Percentiles rank a stretch among this genome's conserved stretches.
phyloP scores from a whole-genome alignment of 2,329 filamentous ascomycete genomes.

The Fusarium domesticum region DNA sequence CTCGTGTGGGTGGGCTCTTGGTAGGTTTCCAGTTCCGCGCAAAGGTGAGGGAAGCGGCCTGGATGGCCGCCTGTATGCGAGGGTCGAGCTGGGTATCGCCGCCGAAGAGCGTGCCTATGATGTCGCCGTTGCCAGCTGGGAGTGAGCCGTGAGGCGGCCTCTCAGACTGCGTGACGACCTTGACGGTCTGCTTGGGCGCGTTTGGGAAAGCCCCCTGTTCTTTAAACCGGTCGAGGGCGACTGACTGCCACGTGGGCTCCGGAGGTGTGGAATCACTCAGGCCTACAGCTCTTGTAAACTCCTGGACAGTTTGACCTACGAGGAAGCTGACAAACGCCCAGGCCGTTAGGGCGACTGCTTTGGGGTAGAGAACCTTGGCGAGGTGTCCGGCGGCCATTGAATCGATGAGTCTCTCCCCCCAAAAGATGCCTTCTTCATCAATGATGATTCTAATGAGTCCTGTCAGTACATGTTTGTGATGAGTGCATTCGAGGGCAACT shows the following conservation, averaged over 20 bases:
- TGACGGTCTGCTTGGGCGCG: conserved; percentile 24
- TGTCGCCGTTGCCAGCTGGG: conserved; percentile 25
- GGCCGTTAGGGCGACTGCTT: conserved; percentile 47
- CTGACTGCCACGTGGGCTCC: conserved; percentile 34
- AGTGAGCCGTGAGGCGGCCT: conserved; percentile 24
- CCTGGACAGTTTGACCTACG: conserved; percentile 42
- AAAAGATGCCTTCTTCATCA: conserved; percentile 47
- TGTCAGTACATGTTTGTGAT: conserved; percentile 20
- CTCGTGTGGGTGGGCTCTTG: conserved; percentile 44
- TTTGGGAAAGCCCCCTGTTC: conserved; percentile 25
- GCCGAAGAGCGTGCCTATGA: conserved; percentile 27
- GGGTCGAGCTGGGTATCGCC: conserved; percentile 35
- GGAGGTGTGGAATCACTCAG: conserved; percentile 30
- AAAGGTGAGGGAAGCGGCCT: conserved; percentile 37
- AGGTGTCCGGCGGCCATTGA: conserved; percentile 44
- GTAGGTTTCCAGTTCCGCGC: conserved; percentile 46
- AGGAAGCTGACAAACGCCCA: conserved; percentile 53
- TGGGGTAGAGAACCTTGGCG: conserved; percentile 52
- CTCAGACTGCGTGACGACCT: conserved; percentile 24
- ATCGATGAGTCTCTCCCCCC: conserved; percentile 49
- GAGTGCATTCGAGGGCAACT: conserved; percentile 16
- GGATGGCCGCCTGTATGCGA: conserved; percentile 32
- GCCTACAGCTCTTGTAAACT: conserved; percentile 46
- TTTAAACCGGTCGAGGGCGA: conserved; percentile 30
- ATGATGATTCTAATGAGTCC: conserved; percentile 45